A percentile compares a stretch with the other conserved stretches of the same genome.
These are phyloP conservation scores for Omphalotus olearius DNA, from an alignment of 1,284 basidiomycete genomes.

Conservation along the genomic window DNA sequence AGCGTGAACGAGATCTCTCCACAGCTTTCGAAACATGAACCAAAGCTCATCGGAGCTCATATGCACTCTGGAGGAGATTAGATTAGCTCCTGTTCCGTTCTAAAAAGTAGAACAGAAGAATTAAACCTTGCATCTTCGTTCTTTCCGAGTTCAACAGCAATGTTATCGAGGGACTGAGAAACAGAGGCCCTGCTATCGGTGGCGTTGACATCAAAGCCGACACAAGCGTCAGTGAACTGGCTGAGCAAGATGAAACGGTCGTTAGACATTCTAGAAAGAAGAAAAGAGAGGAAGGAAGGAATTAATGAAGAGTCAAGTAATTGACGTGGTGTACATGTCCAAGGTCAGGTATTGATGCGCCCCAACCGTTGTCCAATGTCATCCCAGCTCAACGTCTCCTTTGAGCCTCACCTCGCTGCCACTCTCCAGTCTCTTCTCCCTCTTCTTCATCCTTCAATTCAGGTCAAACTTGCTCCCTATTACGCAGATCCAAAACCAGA, in stretches of 20 bases:
- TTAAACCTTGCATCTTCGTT: constrained; percentile 39
- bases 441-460: constrained; percentile 43
- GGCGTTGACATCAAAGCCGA: constrained; percentile 32
- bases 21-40: constrained; percentile 47
- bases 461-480: constrained; percentile 34
- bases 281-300: background rate
- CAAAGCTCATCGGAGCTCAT: constrained; percentile 47
- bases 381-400: constrained; percentile 39
- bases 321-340: too few relatives aligned
- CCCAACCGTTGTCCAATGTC: constrained; percentile 2
- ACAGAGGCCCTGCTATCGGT: constrained; percentile 26
- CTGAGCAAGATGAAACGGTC: constrained; percentile 20
- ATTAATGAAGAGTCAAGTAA: too few relatives aligned
- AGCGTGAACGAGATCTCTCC: constrained; percentile 43
- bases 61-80: constrained; percentile 29
- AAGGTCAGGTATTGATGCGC: too few relatives aligned
- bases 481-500: constrained; percentile 26
- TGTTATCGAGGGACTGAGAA: constrained; percentile 36
- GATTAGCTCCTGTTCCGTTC: background rate
- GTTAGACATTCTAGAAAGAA: constrained; percentile 3
- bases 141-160: constrained; percentile 41
- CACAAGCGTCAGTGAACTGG: constrained; percentile 34
- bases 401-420: constrained; percentile 59
- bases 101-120: constrained; percentile 10
- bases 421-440: constrained; percentile 39